phyloP scores from a whole-genome alignment of 176 grass and related monocot genomes.

The Rhynchospora breviuscula region DNA sequence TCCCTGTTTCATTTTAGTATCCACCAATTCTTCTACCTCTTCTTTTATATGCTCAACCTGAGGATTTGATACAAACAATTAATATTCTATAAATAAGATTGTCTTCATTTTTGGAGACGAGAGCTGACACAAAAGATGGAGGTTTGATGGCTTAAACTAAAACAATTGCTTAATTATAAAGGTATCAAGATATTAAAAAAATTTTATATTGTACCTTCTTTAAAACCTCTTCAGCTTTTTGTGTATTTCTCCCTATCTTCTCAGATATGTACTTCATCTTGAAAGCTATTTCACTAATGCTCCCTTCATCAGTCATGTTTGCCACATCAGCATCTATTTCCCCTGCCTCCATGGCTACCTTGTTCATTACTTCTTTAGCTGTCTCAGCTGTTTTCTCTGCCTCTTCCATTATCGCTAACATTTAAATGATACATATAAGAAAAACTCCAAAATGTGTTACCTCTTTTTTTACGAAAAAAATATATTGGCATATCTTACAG shows the following conservation, averaged over 20 bases:
- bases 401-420: not conserved
- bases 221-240: not conserved
- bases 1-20: not conserved
- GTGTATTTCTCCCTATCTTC: not conserved
- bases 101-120: not conserved
- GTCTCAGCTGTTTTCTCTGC: not conserved
- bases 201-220: not conserved
- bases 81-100: not conserved
- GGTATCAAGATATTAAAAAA: not conserved
- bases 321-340: not conserved
- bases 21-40: not conserved
- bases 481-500: not conserved
- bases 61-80: not conserved
- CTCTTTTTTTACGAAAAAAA: not conserved
- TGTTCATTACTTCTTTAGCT: not conserved
- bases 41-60: not conserved
- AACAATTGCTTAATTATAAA: not conserved
- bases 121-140: too few relatives aligned
- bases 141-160: not conserved
- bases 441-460: not conserved
- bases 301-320: not conserved
- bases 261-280: not conserved
- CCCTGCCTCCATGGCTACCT: not conserved
- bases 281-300: not conserved
- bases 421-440: not conserved